A percentile compares a stretch with the other conserved stretches of the same genome.
Evolutionary conservation across 331 rosid species (phyloP).

Genomic region (Prunus yedoensis): DNA sequence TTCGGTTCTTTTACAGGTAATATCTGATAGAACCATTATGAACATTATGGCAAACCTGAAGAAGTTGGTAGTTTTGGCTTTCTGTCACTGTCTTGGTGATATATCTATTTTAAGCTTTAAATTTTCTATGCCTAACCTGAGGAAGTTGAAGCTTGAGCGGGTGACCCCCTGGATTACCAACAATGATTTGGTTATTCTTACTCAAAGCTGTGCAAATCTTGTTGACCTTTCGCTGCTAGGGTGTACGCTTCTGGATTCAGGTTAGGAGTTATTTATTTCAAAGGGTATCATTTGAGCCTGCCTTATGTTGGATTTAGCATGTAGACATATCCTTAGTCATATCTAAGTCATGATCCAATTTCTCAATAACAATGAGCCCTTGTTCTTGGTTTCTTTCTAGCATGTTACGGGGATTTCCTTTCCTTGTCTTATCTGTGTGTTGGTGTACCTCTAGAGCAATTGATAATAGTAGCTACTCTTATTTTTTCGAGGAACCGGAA

Average conservation of each 20-base stretch:
- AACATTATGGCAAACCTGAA: slow-evolving; percentile 42
- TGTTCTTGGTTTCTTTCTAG: slow-evolving; percentile 6
- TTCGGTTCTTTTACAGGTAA: slow-evolving; percentile 49
- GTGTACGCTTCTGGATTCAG: slow-evolving; percentile 67
- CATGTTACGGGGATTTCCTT: neutral
- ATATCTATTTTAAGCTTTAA: slow-evolving; percentile 62
- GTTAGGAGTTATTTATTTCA: slow-evolving; percentile 37
- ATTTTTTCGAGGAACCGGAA: neutral
- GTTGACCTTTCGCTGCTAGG: slow-evolving; percentile 74
- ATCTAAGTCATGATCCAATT: neutral
- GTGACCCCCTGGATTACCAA: slow-evolving; percentile 85
- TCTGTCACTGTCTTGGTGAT: slow-evolving; percentile 82
- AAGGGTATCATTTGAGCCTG: neutral
- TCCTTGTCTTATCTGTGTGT: neutral
- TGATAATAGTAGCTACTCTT: neutral
- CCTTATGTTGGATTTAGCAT: neutral
- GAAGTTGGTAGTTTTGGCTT: slow-evolving; percentile 62
- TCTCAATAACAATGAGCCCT: neutral
- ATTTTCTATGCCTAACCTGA: slow-evolving; percentile 51
- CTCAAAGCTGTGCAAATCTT: slow-evolving; percentile 57
- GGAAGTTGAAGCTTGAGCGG: slow-evolving; percentile 66
- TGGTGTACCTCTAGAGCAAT: neutral
- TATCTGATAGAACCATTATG: slow-evolving; percentile 54
- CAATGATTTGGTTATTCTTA: slow-evolving; percentile 56
- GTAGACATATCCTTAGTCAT: neutral